These are phyloP conservation scores for Scytalidium lignicola DNA, from an alignment of 2,329 filamentous ascomycete species.

Conservation along the genomic window DNA sequence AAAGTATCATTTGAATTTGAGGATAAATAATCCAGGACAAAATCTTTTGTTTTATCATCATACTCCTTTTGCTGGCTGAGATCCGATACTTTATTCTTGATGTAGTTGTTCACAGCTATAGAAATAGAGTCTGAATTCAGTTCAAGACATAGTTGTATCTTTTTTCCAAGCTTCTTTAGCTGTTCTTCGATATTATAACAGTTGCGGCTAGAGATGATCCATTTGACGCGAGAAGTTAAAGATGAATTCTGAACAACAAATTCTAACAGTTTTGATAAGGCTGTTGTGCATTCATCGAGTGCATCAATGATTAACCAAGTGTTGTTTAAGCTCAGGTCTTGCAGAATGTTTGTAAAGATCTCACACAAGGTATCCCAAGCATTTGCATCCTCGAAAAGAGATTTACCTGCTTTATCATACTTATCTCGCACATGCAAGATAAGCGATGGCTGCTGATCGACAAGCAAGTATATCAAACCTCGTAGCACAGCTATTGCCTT, in stretches of 20 bases:
- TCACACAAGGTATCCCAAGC: slow-evolving; percentile 30
- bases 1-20: slow-evolving; percentile 35
- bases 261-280: slow-evolving; percentile 28
- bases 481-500: slow-evolving; percentile 35
- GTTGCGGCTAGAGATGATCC: slow-evolving; percentile 41
- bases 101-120: slow-evolving; percentile 32
- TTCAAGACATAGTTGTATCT: slow-evolving; percentile 29
- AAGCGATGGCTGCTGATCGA: slow-evolving; percentile 28
- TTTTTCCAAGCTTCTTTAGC: slow-evolving; percentile 18
- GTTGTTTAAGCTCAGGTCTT: slow-evolving; percentile 24
- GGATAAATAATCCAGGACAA: slow-evolving; percentile 16
- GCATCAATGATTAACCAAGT: slow-evolving; percentile 39
- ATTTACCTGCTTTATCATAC: slow-evolving; percentile 29
- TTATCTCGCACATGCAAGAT: slow-evolving; percentile 28
- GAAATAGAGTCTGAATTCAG: slow-evolving; percentile 31
- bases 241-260: slow-evolving; percentile 25
- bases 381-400: slow-evolving; percentile 35
- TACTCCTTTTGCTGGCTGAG: slow-evolving; percentile 29
- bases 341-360: slow-evolving; percentile 35
- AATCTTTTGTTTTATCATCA: slow-evolving; percentile 9
- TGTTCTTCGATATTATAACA: slow-evolving; percentile 30
- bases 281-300: slow-evolving; percentile 38
- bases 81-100: slow-evolving; percentile 27
- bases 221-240: slow-evolving; percentile 29
- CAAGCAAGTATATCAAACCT: slow-evolving; percentile 38